Base-by-base conservation (phyloP, 208 protist species). In the Acanthamoeba healyi region DNA sequence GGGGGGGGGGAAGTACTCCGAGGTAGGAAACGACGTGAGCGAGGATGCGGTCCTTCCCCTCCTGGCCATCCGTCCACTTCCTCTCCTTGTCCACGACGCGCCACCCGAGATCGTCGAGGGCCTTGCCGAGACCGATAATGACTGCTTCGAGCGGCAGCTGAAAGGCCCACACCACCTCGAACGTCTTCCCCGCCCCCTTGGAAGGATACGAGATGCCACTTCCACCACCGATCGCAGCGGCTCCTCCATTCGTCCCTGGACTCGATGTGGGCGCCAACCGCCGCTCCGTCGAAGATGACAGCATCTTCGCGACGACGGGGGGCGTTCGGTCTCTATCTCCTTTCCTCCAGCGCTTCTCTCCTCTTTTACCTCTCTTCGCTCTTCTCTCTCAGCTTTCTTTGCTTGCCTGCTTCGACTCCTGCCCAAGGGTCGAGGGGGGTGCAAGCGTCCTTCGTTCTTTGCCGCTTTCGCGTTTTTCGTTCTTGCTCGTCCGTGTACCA, bases 11-110 rank as follows among this genome's bases (percentile, higher is more conserved):
- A n/a, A 15, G 70, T 81, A 81, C 70, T 22, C 70, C 70, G 12
- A 81, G 70, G 36, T 46, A 81, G 70, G 70, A 81, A 22, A 81
- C 15, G 12, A 46, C 70, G 40, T 81, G 70, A 38, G 40, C 70
- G 38, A 40, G 70, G 70, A 81, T 40, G 40, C 70, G 70, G 70
- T 81, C 70, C 70, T 81, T 81, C 36, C 70, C 70, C 19, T 81
- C 70, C 24, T 81, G 70, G 5, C 70, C 70, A 46, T 81, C 70
- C 17, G 70, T 81, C 70, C 70, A 81, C 70, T 81, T 81, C 24
- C 70, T 40, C 14, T 81, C 70, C 38, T 81, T 81, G n/a, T 81
- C 70, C 22, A 81, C 70, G 14, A 81, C 40, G 0, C 40, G 70
- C 70, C 70, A 81, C 7, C 36, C 38, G 17, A 40, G 40, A 26